Base-by-base conservation (phyloP, 495 filamentous ascomycete species). In the Aspergillus asperescens region DNA sequence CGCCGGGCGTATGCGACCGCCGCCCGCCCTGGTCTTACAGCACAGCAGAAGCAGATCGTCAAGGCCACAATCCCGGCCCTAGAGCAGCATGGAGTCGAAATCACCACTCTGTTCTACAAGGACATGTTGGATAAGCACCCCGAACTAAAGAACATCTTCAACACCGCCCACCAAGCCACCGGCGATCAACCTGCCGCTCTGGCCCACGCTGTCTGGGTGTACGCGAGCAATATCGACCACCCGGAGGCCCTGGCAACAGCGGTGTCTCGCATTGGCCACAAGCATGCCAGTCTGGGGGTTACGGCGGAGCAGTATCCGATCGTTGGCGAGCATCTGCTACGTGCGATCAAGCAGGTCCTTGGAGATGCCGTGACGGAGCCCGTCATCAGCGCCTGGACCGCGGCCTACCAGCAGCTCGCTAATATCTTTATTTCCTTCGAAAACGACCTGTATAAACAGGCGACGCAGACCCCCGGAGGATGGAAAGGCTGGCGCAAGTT, bases 221-320 rank as follows among this genome's bases (percentile, higher is more conserved):
- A 86, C 54, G 83, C 84, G 40, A 67, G 69, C 24, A 77, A 85
- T 63, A 81, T 86, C 57, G 83, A 85, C 58, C 74, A 84, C 65
- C 76, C 84, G 1, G 69, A 64, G 48, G 74, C 71, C 22, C 74
- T 87, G 5, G 50, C 62, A n/a, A 66, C 72, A n/a, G 77, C 80
- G 24, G 74, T 87, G 13, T 78, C 80, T 61, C 77, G 77, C 57
- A 86, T 87, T 56, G 77, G 79, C 47, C 77, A 84, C 59, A 86
- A 86, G 65, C 84, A 87, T 57, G 82, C 77, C 46, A 80, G 76
- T 3, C 73, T 86, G n/a, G 77, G 78, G 52, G 76, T 87, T 44
- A 63, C 71, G 35, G 72, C 84, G 4, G 80, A 75, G 20, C 81
- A 84, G 32, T 86, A 86, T 63, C 68, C 73, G 34, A 73, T 83